Percentiles rank a stretch among this genome's conserved stretches.
These are phyloP conservation scores for Phanerochaete sordida DNA, from an alignment of 768 basidiomycete species.

Conservation along the genomic window DNA sequence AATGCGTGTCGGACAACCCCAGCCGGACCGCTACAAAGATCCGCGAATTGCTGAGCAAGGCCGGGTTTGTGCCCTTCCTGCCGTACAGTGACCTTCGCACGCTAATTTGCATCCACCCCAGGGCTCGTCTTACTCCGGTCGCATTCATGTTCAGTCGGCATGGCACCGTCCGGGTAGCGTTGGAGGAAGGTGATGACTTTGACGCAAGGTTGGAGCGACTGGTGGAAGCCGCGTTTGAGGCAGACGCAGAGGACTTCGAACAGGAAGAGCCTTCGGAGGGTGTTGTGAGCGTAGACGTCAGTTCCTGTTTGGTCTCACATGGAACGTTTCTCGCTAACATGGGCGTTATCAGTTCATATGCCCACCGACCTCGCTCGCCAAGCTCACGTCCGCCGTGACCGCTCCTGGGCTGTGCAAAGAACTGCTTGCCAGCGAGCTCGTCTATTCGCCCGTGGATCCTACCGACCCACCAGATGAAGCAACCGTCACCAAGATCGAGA, in stretches of 20 bases:
- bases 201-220: conserved; percentile 30
- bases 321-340: not conserved
- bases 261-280: conserved; percentile 28
- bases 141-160: conserved; percentile 60
- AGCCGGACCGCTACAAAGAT: conserved; percentile 59
- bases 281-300: conserved; percentile 31
- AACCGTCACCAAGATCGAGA: conserved; percentile 33
- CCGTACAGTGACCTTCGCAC: not conserved
- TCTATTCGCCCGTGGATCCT: conserved; percentile 49
- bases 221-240: conserved; percentile 37
- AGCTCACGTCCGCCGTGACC: conserved; percentile 34
- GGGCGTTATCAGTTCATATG: conserved; percentile 39
- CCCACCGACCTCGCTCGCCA: conserved; percentile 35
- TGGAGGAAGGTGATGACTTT: conserved; percentile 31
- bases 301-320: not conserved
- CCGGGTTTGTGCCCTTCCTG: conserved; percentile 39
- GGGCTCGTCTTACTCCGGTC: conserved; percentile 60
- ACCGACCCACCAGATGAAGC: conserved; percentile 36
- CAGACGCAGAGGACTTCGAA: conserved; percentile 46
- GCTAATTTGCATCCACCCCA: conserved; percentile 20
- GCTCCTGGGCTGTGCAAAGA: conserved; percentile 30
- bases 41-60: conserved; percentile 45
- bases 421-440: conserved; percentile 47
- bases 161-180: conserved; percentile 47
- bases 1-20: conserved; percentile 60